A percentile compares a stretch with the other conserved stretches of the same genome.
These are phyloP conservation scores for Aspergillus sp. DNA, from an alignment of 2,329 filamentous ascomycete species.

Conservation along the genomic window DNA sequence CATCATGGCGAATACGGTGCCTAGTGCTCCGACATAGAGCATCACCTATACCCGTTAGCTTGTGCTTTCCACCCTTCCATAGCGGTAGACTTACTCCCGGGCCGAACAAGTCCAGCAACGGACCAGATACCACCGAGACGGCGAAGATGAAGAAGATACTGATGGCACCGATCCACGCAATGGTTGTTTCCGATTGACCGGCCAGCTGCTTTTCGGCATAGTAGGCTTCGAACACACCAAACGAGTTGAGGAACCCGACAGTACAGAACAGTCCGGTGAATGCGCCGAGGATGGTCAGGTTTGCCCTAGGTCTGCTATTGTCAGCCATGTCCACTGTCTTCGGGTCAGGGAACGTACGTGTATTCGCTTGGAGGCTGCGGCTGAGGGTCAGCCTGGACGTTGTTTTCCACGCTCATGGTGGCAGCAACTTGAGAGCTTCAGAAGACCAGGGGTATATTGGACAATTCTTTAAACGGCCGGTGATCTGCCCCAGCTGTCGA, in stretches of 20 bases:
- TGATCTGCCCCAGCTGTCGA: too few relatives aligned
- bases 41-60: slow-evolving; percentile 14
- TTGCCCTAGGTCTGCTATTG: slow-evolving; percentile 15
- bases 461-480: too few relatives aligned
- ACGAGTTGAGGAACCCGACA: slow-evolving; percentile 32
- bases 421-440: not conserved
- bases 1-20: slow-evolving; percentile 25
- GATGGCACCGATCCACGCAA: slow-evolving; percentile 29
- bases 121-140: slow-evolving; percentile 19
- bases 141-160: slow-evolving; percentile 26
- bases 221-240: slow-evolving; percentile 30
- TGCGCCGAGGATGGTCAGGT: slow-evolving; percentile 23
- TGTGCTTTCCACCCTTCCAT: not conserved
- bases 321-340: not conserved
- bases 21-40: slow-evolving; percentile 19
- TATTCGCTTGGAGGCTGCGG: slow-evolving; percentile 14
- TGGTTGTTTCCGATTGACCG: slow-evolving; percentile 19
- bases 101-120: slow-evolving; percentile 25
- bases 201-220: slow-evolving; percentile 20
- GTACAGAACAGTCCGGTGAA: slow-evolving; percentile 27
- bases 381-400: not conserved
- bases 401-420: not conserved
- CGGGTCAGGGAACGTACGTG: slow-evolving; percentile 10
- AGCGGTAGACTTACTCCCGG: slow-evolving; percentile 14
- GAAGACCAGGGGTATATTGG: too few relatives aligned